Evolutionary conservation across 2,329 filamentous ascomycete species (phyloP).

Genomic region (Gnomoniopsis sp.): DNA sequence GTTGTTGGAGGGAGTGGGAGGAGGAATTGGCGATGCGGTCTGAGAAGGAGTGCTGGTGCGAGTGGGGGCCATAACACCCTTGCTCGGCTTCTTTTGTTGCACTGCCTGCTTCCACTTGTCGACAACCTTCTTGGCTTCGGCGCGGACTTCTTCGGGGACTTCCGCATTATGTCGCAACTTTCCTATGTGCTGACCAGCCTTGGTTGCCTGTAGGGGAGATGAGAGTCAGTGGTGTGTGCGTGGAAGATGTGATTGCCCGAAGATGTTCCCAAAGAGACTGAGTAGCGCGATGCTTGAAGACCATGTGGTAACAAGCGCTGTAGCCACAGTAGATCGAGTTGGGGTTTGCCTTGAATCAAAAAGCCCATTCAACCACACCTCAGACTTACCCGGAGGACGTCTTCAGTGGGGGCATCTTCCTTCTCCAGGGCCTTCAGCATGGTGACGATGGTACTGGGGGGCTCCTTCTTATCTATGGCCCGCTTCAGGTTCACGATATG

Average conservation of each 20-base stretch:
- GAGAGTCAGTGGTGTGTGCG: background rate
- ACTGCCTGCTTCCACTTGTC: constrained; percentile 83
- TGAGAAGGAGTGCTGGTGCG: constrained; percentile 46
- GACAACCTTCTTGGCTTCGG: constrained; percentile 77
- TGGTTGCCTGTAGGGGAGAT: constrained; percentile 59
- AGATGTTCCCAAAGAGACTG: background rate
- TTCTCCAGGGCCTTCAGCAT: constrained; percentile 77
- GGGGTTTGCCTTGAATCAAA: background rate
- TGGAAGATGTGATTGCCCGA: background rate
- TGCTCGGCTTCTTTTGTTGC: constrained; percentile 55
- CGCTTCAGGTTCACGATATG: constrained; percentile 78
- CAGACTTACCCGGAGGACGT: constrained; percentile 71
- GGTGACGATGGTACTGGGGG: constrained; percentile 65
- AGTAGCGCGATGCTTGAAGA: background rate
- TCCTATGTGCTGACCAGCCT: constrained; percentile 85
- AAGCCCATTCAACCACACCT: background rate
- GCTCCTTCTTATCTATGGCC: constrained; percentile 71
- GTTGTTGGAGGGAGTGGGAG: constrained; percentile 28
- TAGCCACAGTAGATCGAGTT: background rate
- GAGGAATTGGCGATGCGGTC: constrained; percentile 48
- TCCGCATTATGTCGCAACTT: constrained; percentile 74
- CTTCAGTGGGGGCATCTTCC: constrained; percentile 80
- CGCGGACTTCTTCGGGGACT: constrained; percentile 65
- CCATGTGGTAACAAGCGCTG: background rate
- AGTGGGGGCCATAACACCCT: constrained; percentile 34